phyloP scores from a whole-genome alignment of 2,329 filamentous ascomycete genomes.

The Xylariales sp. region DNA sequence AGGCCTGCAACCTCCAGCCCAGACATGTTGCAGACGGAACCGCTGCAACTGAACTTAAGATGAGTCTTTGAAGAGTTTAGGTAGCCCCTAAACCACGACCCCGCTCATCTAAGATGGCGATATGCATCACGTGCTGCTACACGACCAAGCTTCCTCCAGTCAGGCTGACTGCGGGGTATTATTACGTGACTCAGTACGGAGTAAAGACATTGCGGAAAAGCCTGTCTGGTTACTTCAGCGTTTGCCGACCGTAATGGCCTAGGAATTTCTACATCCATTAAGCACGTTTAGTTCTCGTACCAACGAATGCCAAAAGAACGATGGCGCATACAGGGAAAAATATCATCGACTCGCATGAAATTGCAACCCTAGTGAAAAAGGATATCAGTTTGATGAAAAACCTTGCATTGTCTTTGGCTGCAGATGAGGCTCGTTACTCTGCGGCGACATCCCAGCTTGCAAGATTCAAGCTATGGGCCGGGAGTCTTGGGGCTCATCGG shows the following conservation, averaged over 20 bases:
- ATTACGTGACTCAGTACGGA: no score
- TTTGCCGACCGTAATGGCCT: no score
- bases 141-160: no score
- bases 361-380: constrained; percentile 3
- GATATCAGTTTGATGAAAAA: not conserved
- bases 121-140: no score
- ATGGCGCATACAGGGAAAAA: not conserved
- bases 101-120: no score
- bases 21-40: not conserved
- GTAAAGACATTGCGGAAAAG: no score
- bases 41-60: no score
- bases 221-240: no score
- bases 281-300: no score
- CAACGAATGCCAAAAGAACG: not conserved
- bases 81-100: no score
- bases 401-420: not conserved
- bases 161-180: no score
- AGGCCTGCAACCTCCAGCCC: constrained; percentile 17
- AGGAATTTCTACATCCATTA: not conserved
- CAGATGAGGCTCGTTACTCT: not conserved
- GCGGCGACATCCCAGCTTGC: constrained; percentile 11
- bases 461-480: constrained; percentile 27
- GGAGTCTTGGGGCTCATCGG: constrained; percentile 15
- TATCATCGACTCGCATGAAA: constrained; percentile 3
- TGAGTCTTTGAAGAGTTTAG: no score